A percentile compares a stretch with the other conserved stretches of the same genome.
Conservation (phyloP, 176 grass and related monocot species). For the Cenchrus purpureus region DNA sequence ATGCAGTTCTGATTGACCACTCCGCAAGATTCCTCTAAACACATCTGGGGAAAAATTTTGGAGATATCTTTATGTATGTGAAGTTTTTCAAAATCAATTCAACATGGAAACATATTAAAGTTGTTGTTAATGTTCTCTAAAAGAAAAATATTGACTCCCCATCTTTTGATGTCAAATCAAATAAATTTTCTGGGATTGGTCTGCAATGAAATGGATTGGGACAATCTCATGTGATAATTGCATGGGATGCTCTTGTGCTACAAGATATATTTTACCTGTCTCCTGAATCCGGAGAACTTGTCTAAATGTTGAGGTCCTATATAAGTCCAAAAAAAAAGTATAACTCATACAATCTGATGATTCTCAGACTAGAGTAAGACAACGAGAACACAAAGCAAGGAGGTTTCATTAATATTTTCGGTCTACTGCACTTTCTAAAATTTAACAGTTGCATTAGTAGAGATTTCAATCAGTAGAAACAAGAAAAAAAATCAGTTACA, state of each 20-base stretch:
- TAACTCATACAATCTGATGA: not conserved
- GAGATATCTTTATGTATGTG: not conserved
- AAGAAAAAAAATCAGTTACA: not conserved
- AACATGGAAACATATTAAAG: not conserved
- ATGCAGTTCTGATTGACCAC: slow-evolving; percentile 24
- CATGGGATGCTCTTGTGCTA: not conserved
- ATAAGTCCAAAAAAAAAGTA: not conserved
- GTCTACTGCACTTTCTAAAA: not conserved
- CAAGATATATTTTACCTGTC: not conserved
- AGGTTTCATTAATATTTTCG: not conserved
- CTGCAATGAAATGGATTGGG: not conserved
- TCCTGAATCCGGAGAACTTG: not conserved
- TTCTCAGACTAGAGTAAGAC: not conserved
- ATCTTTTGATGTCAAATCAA: not conserved
- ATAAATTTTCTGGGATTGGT: not conserved
- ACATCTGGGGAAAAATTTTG: slow-evolving; percentile 54
- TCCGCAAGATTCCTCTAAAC: slow-evolving; percentile 72
- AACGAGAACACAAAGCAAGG: not conserved
- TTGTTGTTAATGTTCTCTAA: not conserved
- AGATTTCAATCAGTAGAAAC: not conserved
- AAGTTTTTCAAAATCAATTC: slow-evolving; percentile 3
- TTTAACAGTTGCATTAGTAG: not conserved
- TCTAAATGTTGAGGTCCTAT: not conserved
- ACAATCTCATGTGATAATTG: not conserved
- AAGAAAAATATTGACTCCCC: not conserved